Percentiles rank a stretch among this genome's conserved stretches.
phyloP scores from a whole-genome alignment of 2,329 filamentous ascomycete species.

The Alternaria brassicae region DNA sequence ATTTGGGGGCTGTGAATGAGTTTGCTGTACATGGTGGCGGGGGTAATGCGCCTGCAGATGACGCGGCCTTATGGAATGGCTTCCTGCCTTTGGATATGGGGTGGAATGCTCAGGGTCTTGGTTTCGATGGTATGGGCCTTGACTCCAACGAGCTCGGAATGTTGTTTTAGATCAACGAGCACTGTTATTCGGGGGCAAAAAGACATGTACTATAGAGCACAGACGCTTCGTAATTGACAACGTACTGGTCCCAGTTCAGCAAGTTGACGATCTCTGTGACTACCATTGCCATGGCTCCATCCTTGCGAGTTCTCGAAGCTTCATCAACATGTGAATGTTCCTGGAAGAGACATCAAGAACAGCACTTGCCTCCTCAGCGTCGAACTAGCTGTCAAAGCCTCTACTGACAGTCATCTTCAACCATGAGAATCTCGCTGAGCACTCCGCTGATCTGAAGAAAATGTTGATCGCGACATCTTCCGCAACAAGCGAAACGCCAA shows the following conservation, averaged over 20 bases:
- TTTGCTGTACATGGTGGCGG: conserved; percentile 56
- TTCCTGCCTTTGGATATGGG: conserved; percentile 51
- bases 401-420: too few relatives aligned
- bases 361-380: too few relatives aligned
- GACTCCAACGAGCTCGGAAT: conserved; percentile 38
- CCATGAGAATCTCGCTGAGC: too few relatives aligned
- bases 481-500: too few relatives aligned
- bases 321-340: too few relatives aligned
- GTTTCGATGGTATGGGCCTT: conserved; percentile 42
- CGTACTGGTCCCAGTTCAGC: neutral
- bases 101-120: conserved; percentile 41
- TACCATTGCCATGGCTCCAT: too few relatives aligned
- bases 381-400: neutral
- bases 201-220: neutral
- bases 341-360: too few relatives aligned
- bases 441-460: too few relatives aligned
- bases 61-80: conserved; percentile 43
- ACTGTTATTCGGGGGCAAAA: neutral
- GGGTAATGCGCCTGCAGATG: conserved; percentile 33
- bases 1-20: conserved; percentile 57
- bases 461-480: too few relatives aligned
- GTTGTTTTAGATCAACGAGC: conserved; percentile 23
- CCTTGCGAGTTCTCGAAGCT: too few relatives aligned
- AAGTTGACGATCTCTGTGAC: neutral
- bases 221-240: neutral